Percentiles rank a stretch among this genome's conserved stretches.
Evolutionary conservation across 192 early-diverging fungal genomes (phyloP).

Genomic region (Coemansia pectinata): DNA sequence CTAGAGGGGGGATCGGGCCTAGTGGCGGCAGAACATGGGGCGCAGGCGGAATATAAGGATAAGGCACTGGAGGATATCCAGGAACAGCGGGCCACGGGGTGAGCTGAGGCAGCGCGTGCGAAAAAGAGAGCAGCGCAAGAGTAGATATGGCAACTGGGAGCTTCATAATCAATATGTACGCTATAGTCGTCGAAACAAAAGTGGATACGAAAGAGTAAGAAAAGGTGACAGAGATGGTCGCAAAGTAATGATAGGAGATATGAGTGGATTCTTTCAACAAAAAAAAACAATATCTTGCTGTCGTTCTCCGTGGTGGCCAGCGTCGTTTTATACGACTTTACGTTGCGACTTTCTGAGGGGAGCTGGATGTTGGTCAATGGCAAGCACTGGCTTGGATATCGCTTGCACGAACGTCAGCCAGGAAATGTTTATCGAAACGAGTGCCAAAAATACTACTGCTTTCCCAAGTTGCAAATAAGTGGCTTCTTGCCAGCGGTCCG

Average conservation of each 20-base stretch:
- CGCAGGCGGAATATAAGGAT: constrained; percentile 2
- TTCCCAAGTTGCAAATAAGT: background rate
- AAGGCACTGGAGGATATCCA: constrained; percentile 14
- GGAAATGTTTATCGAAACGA: background rate
- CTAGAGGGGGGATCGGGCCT: constrained; percentile 6
- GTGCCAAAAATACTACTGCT: background rate
- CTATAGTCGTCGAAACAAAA: background rate
- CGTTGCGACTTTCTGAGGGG: background rate
- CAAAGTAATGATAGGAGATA: background rate
- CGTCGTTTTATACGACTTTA: background rate
- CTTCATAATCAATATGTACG: constrained; percentile 23
- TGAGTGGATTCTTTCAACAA: background rate
- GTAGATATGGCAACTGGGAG: constrained; percentile 36
- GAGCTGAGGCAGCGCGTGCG: constrained; percentile 11
- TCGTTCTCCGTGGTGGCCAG: background rate
- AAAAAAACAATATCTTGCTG: background rate
- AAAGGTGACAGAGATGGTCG: background rate
- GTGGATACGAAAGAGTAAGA: background rate
- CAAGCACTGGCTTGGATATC: background rate
- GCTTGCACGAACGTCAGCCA: background rate
- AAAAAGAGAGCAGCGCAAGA: constrained; percentile 24
- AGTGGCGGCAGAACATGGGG: constrained; percentile 15
- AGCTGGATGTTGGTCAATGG: background rate
- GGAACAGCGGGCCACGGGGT: constrained; percentile 37
- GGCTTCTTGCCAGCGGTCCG: background rate